Percentiles rank a stretch among this genome's conserved stretches.
phyloP scores from a whole-genome alignment of 192 early-diverging fungal genomes.

The Entrophospora sp. region DNA sequence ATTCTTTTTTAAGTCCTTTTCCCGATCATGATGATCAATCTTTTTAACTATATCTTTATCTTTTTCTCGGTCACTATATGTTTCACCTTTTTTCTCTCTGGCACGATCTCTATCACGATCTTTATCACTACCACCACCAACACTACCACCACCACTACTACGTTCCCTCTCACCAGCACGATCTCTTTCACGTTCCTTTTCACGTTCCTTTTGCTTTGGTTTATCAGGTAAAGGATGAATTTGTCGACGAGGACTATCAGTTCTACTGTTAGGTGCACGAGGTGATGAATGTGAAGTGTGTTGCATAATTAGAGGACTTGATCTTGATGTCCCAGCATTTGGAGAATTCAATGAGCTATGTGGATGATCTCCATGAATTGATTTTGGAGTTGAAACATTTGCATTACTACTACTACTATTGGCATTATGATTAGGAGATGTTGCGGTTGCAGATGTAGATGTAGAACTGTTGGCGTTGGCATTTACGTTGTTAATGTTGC shows the following conservation, averaged over 20 bases:
- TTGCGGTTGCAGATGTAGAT: too few species aligned
- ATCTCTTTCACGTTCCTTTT: slow-evolving; percentile 4
- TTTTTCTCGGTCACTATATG: neutral
- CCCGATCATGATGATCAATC: neutral
- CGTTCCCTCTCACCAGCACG: neutral
- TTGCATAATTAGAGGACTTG: neutral
- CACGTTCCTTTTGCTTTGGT: neutral
- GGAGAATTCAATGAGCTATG: too few species aligned
- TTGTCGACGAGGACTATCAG: slow-evolving; percentile 1
- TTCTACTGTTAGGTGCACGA: neutral
- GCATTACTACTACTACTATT: too few species aligned
- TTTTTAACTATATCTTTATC: neutral
- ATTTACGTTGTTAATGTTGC: too few species aligned
- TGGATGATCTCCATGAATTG: too few species aligned
- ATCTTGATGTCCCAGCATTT: too few species aligned
- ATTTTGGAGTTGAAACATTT: neutral
- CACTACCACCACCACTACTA: too few species aligned
- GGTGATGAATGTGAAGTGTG: neutral
- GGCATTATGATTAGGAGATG: too few species aligned
- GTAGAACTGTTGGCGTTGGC: too few species aligned
- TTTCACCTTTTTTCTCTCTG: neutral
- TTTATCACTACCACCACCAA: neutral
- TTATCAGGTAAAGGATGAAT: slow-evolving; percentile 4
- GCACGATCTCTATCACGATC: neutral
- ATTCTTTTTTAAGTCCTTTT: too few species aligned